Conservation (phyloP, 2,329 filamentous ascomycete genomes). For the Colletotrichum horii region DNA sequence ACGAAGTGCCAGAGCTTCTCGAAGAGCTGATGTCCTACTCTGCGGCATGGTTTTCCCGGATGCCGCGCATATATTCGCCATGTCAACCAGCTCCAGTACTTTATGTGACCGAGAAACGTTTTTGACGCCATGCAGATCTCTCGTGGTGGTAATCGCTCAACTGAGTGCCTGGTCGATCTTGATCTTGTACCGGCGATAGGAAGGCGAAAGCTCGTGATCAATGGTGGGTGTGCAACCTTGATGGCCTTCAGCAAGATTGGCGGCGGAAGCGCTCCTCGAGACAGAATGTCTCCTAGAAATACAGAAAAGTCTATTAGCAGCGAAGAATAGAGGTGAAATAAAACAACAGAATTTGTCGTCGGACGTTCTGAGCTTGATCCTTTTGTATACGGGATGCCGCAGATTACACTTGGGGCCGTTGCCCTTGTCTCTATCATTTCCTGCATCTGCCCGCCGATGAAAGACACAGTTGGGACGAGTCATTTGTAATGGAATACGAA, state of each 20-base stretch:
- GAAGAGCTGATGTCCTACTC: not conserved
- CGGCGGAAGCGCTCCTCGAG: not conserved
- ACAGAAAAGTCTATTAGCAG: not conserved
- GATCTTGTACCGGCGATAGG: not conserved
- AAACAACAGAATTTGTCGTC: not conserved
- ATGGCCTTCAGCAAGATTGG: not conserved
- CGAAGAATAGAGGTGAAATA: not conserved
- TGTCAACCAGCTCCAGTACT: not conserved
- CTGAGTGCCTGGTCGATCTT: not conserved
- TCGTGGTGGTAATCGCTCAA: not conserved
- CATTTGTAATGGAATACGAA: not conserved
- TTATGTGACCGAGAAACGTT: not conserved
- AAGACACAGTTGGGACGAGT: not conserved
- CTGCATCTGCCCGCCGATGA: not conserved
- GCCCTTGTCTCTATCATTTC: not conserved
- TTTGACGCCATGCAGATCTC: not conserved
- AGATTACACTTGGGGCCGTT: not conserved
- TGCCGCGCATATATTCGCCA: not conserved
- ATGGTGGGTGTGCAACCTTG: not conserved
- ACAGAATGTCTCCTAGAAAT: not conserved
- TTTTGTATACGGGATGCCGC: not conserved
- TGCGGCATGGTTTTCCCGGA: not conserved
- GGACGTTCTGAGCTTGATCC: not conserved
- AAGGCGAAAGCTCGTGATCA: not conserved
- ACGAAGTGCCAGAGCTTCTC: not conserved